These are phyloP conservation scores for Phytophthora pinifolia DNA, from an alignment of 352 stramenopile species.

Conservation along the genomic window DNA sequence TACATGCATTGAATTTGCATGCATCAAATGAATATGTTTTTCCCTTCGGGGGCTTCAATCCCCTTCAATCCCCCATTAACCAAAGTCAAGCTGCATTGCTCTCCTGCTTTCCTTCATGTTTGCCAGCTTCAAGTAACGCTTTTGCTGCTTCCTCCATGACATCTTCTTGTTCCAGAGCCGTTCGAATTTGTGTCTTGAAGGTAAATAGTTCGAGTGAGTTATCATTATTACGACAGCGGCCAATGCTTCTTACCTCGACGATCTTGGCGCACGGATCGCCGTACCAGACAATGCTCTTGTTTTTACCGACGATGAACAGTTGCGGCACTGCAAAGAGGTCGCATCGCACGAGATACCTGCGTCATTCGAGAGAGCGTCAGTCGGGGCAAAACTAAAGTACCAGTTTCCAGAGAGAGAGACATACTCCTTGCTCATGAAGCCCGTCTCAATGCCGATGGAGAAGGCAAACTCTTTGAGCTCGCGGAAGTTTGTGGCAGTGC, in stretches of 20 bases:
- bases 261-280: constrained; percentile 36
- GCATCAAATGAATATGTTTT: neutral
- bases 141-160: constrained; percentile 1
- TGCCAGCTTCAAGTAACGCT: neutral
- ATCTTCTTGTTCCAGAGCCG: constrained; percentile 37
- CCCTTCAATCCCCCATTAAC: too few relatives aligned
- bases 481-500: constrained; percentile 55
- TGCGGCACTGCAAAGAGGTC: constrained; percentile 54
- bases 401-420: constrained; percentile 4
- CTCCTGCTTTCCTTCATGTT: constrained; percentile 7
- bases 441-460: constrained; percentile 66
- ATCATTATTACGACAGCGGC: neutral
- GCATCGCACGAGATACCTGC: constrained; percentile 66
- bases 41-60: neutral
- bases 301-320: constrained; percentile 64
- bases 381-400: neutral
- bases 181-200: constrained; percentile 28
- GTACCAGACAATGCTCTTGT: constrained; percentile 60
- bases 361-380: constrained; percentile 8
- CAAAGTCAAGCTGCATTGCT: constrained; percentile 21
- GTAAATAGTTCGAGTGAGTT: neutral
- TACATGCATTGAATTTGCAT: too few relatives aligned
- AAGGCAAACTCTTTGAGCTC: constrained; percentile 54
- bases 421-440: constrained; percentile 69
- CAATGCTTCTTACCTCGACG: constrained; percentile 34